Percentiles rank a stretch among this genome's conserved stretches.
These are phyloP conservation scores for Penicillium sp. DNA, from an alignment of 2,329 filamentous ascomycete genomes.

Conservation along the genomic window DNA sequence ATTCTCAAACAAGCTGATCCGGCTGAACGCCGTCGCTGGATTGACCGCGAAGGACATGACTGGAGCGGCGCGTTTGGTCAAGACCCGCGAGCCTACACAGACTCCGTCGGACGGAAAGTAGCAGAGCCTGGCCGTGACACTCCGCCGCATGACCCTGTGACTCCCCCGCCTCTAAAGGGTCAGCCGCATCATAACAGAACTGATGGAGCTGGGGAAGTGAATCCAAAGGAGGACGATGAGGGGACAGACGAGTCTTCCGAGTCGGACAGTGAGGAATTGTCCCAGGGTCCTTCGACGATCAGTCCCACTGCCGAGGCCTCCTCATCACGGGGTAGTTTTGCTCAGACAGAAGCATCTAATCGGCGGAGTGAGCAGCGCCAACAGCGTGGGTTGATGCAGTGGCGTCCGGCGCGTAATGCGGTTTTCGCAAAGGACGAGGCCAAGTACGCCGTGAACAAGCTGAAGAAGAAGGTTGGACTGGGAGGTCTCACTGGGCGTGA, in stretches of 20 bases:
- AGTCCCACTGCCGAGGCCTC: conserved; percentile 19
- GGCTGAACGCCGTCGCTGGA: conserved; percentile 74
- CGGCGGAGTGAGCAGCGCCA: conserved; percentile 70
- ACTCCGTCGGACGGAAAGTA: conserved; percentile 56
- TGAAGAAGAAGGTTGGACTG: conserved; percentile 72
- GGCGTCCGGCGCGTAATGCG: conserved; percentile 84
- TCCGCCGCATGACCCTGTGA: conserved; percentile 57
- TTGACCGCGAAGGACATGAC: conserved; percentile 77
- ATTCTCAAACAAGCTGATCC: conserved; percentile 71
- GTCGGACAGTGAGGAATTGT: conserved; percentile 12
- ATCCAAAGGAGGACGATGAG: conserved; percentile 18
- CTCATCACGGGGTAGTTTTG: conserved; percentile 21
- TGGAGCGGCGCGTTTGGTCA: conserved; percentile 86
- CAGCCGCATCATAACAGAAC: conserved; percentile 7
- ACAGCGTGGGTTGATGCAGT: conserved; percentile 92
- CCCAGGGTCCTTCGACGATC: conserved; percentile 20
- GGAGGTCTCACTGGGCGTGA: conserved; percentile 75
- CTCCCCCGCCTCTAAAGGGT: conserved; percentile 46
- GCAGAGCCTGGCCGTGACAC: conserved; percentile 60
- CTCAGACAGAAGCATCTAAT: conserved; percentile 39
- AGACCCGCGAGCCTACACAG: conserved; percentile 68
- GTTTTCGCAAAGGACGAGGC: conserved; percentile 89
- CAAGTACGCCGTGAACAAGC: conserved; percentile 73
- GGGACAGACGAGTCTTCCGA: conserved; percentile 26
- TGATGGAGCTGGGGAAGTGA: background rate